A percentile compares a stretch with the other conserved stretches of the same genome.
Conservation (phyloP, 2,329 filamentous ascomycete species). For the Talaromyces sp. region DNA sequence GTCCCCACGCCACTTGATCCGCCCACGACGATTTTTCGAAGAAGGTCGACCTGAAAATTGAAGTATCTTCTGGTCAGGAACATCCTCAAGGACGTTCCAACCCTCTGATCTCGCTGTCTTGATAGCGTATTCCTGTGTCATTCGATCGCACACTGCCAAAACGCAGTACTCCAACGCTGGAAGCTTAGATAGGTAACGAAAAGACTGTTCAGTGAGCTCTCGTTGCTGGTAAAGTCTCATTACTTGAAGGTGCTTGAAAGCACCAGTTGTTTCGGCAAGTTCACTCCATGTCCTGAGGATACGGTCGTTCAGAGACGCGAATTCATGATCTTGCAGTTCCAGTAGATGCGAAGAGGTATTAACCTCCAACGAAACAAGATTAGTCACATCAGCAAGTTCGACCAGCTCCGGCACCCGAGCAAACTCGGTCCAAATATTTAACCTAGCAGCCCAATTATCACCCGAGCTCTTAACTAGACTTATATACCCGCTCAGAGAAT, state of each 20-base stretch:
- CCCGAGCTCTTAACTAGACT: constrained; percentile 30
- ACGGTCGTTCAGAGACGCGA: constrained; percentile 34
- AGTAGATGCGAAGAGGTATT: constrained; percentile 21
- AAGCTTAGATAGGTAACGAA: constrained; percentile 34
- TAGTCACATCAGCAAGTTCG: constrained; percentile 35
- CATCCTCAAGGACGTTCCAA: constrained; percentile 2
- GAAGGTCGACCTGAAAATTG: background rate
- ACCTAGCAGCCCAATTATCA: constrained; percentile 33
- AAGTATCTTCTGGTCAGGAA: background rate
- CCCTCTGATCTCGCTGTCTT: constrained; percentile 2
- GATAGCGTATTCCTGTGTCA: constrained; percentile 25
- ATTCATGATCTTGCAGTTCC: constrained; percentile 16
- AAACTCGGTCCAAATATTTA: constrained; percentile 34
- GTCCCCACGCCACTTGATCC: background rate
- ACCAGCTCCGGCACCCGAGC: constrained; percentile 36
- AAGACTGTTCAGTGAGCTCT: constrained; percentile 28
- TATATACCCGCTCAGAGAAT: constrained; percentile 36
- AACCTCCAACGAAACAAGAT: constrained; percentile 41
- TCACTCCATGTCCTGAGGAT: constrained; percentile 43
- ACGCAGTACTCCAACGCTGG: constrained; percentile 37
- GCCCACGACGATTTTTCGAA: background rate
- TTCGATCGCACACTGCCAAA: constrained; percentile 29
- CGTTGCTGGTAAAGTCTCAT: constrained; percentile 35
- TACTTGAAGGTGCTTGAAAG: constrained; percentile 38
- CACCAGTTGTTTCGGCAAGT: constrained; percentile 27